Evolutionary conservation across 169 alveolate species (phyloP).

Genomic region (Eimeria zaria): DNA sequence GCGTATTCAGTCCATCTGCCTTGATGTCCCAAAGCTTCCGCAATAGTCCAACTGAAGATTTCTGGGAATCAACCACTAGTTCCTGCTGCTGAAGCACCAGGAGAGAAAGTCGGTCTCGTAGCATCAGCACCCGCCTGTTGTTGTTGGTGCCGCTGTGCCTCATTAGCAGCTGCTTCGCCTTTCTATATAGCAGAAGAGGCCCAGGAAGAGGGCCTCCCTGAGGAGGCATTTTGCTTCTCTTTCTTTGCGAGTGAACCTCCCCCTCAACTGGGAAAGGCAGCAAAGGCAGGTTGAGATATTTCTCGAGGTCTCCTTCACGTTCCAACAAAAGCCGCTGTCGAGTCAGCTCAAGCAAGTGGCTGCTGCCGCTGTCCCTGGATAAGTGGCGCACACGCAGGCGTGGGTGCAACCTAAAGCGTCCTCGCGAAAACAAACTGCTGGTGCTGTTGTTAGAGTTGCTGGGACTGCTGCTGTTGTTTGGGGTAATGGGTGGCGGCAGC

Average conservation of each 20-base stretch:
- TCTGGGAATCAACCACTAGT: not conserved
- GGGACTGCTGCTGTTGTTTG: not conserved
- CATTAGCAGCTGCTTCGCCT: conserved; percentile 67
- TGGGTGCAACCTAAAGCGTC: conserved; percentile 65
- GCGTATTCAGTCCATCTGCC: not conserved
- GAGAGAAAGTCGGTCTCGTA: conserved; percentile 43
- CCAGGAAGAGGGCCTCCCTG: conserved; percentile 35
- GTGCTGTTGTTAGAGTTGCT: not conserved
- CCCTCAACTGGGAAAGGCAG: conserved; percentile 51
- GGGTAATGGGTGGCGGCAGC: not conserved
- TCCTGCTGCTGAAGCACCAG: conserved; percentile 17
- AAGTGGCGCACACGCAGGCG: conserved; percentile 77
- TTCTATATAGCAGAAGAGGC: conserved; percentile 60
- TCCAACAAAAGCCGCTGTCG: conserved; percentile 78
- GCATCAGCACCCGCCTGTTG: conserved; percentile 68
- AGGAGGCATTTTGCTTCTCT: conserved; percentile 37
- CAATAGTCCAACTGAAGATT: conserved; percentile 14
- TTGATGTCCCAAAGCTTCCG: conserved; percentile 67
- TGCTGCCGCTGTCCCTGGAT: conserved; percentile 80
- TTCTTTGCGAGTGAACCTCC: conserved; percentile 63
- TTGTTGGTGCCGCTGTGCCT: conserved; percentile 64
- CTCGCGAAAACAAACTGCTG: conserved; percentile 43
- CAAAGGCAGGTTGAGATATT: conserved; percentile 15
- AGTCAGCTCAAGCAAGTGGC: conserved; percentile 78
- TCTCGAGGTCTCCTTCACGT: conserved; percentile 76